Base-by-base conservation (phyloP, 2,329 filamentous ascomycete species). In the Metarhizium brunneum region DNA sequence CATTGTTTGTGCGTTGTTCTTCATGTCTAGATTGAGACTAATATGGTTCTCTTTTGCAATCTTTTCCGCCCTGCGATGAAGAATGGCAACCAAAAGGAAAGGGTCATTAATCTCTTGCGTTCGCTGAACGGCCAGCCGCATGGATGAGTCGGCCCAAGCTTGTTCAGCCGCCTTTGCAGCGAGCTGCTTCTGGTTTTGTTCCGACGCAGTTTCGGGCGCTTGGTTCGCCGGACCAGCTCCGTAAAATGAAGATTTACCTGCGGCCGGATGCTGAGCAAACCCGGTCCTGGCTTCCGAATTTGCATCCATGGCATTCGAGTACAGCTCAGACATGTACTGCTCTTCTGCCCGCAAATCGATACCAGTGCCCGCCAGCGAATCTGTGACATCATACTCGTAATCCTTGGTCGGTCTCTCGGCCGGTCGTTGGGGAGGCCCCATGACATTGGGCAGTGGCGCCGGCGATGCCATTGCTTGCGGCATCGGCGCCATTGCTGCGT, bases 291-390 rank as follows among this genome's bases (percentile, higher is more conserved):
- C 71, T 62, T 83, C 75, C 54, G 68, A 63, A 29, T 67, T 72
- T 54, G 68, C 64, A 55, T 76, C 73, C 57, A 75, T 77, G 8
- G 77, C 65, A 38, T 69, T 77, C 48, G 82, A 80, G 65, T 84
- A 86, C 56, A 84, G 76, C 57, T 83, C 84, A 48, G 89, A 85
- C 69, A 94, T 78, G 61, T 84, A 88, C 63, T 91, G 88, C 65
- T 95, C 90, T 69, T 96, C 92, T 60, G 90, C 90, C 57, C 87
- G 85, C 50, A 96, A 72, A 73, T 96, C 89, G 60, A 96, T 90
- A 52, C 90, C 91, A 16, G 90, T 92, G 18, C 88, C 89, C 18
- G 86, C 86, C 54, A 96, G 72, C 52, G 91, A 88, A 72, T 96
- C 92, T 61, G 87, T 89, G 49, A 92, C 80, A 64, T 95, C 90